Base-by-base conservation (phyloP, 2,329 filamentous ascomycete genomes). In the Xylaria sp. region DNA sequence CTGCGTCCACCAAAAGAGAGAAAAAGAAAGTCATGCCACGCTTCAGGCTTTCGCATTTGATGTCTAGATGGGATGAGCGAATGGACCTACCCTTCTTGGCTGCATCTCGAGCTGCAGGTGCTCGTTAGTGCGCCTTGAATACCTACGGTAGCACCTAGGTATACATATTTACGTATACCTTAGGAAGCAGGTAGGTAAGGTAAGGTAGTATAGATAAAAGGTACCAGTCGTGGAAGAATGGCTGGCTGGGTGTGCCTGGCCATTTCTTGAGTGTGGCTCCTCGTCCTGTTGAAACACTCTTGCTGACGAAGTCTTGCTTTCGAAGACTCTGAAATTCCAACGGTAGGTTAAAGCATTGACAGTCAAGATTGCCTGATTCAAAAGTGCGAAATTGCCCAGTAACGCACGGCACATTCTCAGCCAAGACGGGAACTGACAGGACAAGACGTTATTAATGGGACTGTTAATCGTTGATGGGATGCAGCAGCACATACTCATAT, bases 11-110 rank as follows among this genome's bases (percentile, higher is more conserved):
- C 51, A 34, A 46, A 37, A 25, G 58, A 56, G 56, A 37, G 41
- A 63, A 56, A 60, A 37, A 50, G 55, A 59, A 55, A 63, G 48
- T 52, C 60, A 62, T 57, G 46, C 64, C 56, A 68, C 56, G 51
- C 63, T 51, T 41, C 34, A 64, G 57, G 34, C 57, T 39, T 60
- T 34, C 4, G 25, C 50, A 52, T 48, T 20, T 69, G 44, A 63
- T 69, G 63, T 66, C 66, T 44, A 51, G 13, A 48, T 58, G 63
- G 50, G 58, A 66, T 66, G 67, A 63, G 69, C 56, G 56, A 65
- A 65, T 65, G 52, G 51, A 68, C 65, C 63, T 66, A 69, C 67
- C 67, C 46, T 59, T 65, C 56, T 65, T 41, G 52, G 65, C 65
- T 51, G 62, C 57, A 63, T 59, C 48, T 58, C 28, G 52, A 64